Evolutionary conservation across 306 rosid species (phyloP), one percentile per base, ranked within the genome.

Genomic region (Potentilla sterilis): DNA sequence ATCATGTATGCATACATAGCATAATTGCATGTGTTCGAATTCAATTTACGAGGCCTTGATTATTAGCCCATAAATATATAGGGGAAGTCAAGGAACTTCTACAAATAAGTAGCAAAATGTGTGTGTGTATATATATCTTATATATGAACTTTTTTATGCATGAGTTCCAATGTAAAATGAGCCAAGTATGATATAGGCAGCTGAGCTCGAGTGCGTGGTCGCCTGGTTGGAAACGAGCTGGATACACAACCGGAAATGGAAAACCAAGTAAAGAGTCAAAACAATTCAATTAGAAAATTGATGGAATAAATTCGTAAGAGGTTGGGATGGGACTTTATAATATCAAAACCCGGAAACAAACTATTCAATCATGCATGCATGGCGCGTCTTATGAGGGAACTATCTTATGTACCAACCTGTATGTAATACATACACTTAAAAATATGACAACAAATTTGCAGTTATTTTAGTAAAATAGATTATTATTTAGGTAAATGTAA

Each of bases 201-300:
- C 21, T n/a, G 67, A 34, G 66, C 52, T 18, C n/a, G 80, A 12
- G 19, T 32, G 12, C 62, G 51, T 42, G 58, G 44, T 58, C 69
- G 81, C 83, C 62, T 70, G 79, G 86, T 61, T 83, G 86, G 77
- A 44, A 21, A 72, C 65, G 38, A 54, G 66, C 65, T 72, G 66
- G 51, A 71, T 11, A 35, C 44, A 70, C 16, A 16, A 37, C 34
- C 41, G 35, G 22, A 35, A 49, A 48, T 59, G 64, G 28, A 6
- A 42, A 22, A 11, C 7, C 11, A 38, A 38, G 18, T 3, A 57
- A 19, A 65, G 14, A n/a, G 44, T 65, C 70, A 65, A 19, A 19
- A 65, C 46, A 65, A 40, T 3, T 8, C 32, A 37, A 37, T 5
- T 61, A 32, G 38, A 61, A 28, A 34, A 28, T 28, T 28, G 28